phyloP scores from a whole-genome alignment of 441 rosid species.

The Bocquillonia castaneifolia region DNA sequence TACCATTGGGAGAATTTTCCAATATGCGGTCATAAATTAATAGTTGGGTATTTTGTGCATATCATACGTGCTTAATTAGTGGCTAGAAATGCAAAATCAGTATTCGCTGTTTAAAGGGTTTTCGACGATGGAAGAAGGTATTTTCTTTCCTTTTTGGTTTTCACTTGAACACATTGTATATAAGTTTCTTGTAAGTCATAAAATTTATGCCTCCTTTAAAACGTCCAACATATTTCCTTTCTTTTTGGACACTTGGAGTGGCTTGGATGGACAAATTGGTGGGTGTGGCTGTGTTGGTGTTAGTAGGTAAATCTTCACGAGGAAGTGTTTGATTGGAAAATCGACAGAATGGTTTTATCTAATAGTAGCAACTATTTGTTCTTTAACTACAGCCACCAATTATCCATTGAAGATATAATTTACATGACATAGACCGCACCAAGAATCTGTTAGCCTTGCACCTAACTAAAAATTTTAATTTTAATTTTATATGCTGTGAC shows the following conservation, averaged over 20 bases:
- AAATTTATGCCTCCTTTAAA: background rate
- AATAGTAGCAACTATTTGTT: too few relatives aligned
- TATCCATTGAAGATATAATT: background rate
- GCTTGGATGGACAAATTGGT: too few relatives aligned
- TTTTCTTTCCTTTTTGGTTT: background rate
- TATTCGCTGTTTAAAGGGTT: background rate
- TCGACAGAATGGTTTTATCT: too few relatives aligned
- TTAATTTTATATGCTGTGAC: too few relatives aligned
- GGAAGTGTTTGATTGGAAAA: background rate
- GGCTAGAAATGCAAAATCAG: conserved; percentile 1
- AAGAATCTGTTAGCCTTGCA: background rate
- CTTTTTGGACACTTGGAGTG: background rate
- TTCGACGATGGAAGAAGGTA: too few relatives aligned
- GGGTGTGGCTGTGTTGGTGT: background rate
- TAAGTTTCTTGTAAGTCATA: background rate
- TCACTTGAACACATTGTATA: background rate
- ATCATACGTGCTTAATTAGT: conserved; percentile 24
- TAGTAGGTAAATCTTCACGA: too few relatives aligned
- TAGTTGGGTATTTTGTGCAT: conserved; percentile 31
- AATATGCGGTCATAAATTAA: background rate
- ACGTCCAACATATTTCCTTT: too few relatives aligned
- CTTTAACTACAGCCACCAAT: too few relatives aligned
- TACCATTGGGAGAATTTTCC: background rate
- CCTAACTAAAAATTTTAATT: too few relatives aligned
- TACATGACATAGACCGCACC: background rate